Evolutionary conservation across 2,329 filamentous ascomycete species (phyloP).

Genomic region (Fusarium hainanense): DNA sequence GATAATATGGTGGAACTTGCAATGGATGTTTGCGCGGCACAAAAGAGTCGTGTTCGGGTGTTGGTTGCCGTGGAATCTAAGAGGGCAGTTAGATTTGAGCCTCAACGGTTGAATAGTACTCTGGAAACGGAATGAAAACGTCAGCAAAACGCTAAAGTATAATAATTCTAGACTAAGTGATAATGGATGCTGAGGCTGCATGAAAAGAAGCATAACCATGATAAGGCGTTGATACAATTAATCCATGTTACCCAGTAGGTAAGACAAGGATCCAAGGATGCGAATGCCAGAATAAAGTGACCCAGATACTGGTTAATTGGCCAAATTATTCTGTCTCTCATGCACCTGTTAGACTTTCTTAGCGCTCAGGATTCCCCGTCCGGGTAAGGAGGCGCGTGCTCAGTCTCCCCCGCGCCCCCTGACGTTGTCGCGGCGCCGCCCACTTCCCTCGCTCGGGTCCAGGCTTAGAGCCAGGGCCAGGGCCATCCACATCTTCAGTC

Average conservation of each 20-base stretch:
- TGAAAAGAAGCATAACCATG: not conserved
- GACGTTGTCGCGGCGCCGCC: conserved; percentile 21
- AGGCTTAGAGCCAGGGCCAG: not conserved
- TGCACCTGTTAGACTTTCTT: not conserved
- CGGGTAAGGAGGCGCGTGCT: conserved; percentile 37
- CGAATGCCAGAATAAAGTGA: not conserved
- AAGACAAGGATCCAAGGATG: not conserved
- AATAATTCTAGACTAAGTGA: not conserved
- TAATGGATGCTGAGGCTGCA: not conserved
- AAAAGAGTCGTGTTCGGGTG: conserved; percentile 15
- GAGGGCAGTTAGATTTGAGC: conserved; percentile 17
- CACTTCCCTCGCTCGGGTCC: conserved; percentile 23
- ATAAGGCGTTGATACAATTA: not conserved
- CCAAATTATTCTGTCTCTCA: not conserved
- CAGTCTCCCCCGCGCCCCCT: conserved; percentile 11
- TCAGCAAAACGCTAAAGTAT: conserved; percentile 6
- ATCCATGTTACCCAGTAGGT: not conserved
- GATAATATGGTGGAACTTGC: not conserved
- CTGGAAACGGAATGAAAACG: conserved; percentile 2
- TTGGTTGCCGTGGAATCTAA: conserved; percentile 23
- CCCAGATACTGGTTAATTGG: not conserved
- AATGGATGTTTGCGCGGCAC: not conserved
- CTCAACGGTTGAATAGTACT: not conserved
- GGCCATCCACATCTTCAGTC: conserved; percentile 27
- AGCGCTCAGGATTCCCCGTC: conserved; percentile 6